Conservation (phyloP, 1,139 yeast genomes). For the Zhuliangozyma parablackwelliae region DNA sequence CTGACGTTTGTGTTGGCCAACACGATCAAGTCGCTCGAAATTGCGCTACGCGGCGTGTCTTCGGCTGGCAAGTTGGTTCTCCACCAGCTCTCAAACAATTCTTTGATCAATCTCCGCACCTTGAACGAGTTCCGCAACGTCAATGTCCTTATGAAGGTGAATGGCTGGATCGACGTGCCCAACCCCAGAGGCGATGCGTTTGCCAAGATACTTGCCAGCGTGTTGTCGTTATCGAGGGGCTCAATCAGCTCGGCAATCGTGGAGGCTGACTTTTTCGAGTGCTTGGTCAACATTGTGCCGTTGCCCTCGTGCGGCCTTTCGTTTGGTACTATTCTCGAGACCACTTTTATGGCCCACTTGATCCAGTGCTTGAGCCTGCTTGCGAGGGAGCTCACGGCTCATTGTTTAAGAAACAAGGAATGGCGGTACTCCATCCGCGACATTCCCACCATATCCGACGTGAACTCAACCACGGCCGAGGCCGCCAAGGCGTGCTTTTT, state of each 20-base stretch:
- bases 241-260: conserved; percentile 23
- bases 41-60: conserved; percentile 56
- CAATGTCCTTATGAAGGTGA: conserved; percentile 27
- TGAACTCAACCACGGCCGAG: conserved; percentile 16
- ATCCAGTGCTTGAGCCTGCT: conserved; percentile 29
- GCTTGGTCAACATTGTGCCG: conserved; percentile 46
- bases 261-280: conserved; percentile 52
- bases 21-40: conserved; percentile 63
- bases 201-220: conserved; percentile 31
- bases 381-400: conserved; percentile 18
- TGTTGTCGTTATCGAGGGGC: conserved; percentile 28
- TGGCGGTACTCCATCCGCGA: conserved; percentile 26
- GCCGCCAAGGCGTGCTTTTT: conserved; percentile 15
- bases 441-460: conserved; percentile 26
- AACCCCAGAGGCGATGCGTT: conserved; percentile 26
- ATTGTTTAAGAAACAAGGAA: conserved; percentile 18
- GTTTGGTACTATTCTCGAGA: conserved; percentile 36
- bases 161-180: conserved; percentile 24
- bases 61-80: conserved; percentile 38
- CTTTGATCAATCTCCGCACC: conserved; percentile 54
- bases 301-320: conserved; percentile 33
- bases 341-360: conserved; percentile 39
- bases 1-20: conserved; percentile 39
- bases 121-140: conserved; percentile 43
- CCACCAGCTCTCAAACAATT: conserved; percentile 57